Base-by-base conservation (phyloP, 768 basidiomycete genomes). In the Lentinula lateritia region DNA sequence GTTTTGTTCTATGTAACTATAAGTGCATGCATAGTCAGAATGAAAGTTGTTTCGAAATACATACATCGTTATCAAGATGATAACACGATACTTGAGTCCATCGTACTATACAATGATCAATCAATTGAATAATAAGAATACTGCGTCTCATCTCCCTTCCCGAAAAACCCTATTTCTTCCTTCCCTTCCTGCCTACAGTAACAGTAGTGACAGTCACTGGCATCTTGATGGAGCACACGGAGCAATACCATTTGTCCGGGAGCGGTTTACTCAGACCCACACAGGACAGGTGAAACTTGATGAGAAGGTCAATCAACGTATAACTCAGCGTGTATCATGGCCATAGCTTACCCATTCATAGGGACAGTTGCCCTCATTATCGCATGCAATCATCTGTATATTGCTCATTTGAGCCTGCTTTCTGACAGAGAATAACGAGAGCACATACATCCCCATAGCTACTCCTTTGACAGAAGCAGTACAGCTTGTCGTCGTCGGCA, bases 381-480 rank as follows among this genome's bases (percentile, higher is more conserved):
- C 88, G 67, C 88, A 89, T 5, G 83, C 87, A 67, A 89, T 86
- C 88, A 89, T 89, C 83, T 83, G 58, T 2, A 53, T 34, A 13
- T 39, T 6, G 15, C 36, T 10, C n/a, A 39, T 16, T 32, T 18
- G 34, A 41, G 36, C 23, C 16, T 20, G 13, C 42, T 45, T 32
- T 20, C 12, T n/a, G 15, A 9, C 16, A 15, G 20, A 28, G 6
- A 41, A 6, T 10, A 58, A 23, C 38, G 18, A 41, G 7, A 48
- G 12, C 6, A 63, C 76, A 55, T 61, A 83, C 81, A 63, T 88
- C 80, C 43, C 78, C 80, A 63, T 78, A 81, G 63, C 78, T 80
- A 61, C 73, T 75, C 65, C 77, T 79, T 66, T 78, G 79, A 61
- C 82, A 83, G 73, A 81, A 78, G 67, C 82, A 83, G 62, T 83